These are phyloP conservation scores for Vaccinium darrowii DNA, from an alignment of 148 eudicot genomes.

Conservation along the genomic window DNA sequence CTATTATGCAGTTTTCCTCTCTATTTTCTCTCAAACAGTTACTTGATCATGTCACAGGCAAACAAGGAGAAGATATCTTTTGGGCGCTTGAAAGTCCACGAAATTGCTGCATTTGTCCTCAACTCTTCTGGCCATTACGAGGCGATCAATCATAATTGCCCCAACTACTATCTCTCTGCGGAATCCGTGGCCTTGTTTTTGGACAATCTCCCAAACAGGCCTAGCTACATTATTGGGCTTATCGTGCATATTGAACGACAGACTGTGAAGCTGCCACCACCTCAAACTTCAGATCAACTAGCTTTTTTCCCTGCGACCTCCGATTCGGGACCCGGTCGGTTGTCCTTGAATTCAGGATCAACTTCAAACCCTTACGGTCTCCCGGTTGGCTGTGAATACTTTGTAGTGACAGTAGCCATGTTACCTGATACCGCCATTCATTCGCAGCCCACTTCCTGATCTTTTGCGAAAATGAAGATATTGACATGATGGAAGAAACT, in stretches of 20 bases:
- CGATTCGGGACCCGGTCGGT: slow-evolving; percentile 35
- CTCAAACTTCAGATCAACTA: slow-evolving; percentile 28
- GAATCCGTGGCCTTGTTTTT: slow-evolving; percentile 93
- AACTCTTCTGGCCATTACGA: slow-evolving; percentile 79
- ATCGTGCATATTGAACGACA: slow-evolving; percentile 89
- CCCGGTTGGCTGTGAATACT: slow-evolving; percentile 81
- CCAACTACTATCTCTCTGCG: slow-evolving; percentile 76
- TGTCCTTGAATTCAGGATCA: slow-evolving; percentile 41
- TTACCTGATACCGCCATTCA: slow-evolving; percentile 71
- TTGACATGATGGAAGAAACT: slow-evolving; percentile 79
- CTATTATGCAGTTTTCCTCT: neutral
- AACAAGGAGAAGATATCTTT: slow-evolving; percentile 93
- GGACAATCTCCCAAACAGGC: slow-evolving; percentile 71
- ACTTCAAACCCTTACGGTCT: slow-evolving; percentile 58
- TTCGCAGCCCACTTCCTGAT: slow-evolving; percentile 85
- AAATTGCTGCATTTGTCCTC: slow-evolving; percentile 86
- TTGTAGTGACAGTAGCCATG: slow-evolving; percentile 88
- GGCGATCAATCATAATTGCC: slow-evolving; percentile 80
- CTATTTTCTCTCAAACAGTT: neutral
- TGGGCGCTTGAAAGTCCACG: slow-evolving; percentile 80
- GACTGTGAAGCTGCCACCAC: slow-evolving; percentile 41
- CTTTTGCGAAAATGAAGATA: slow-evolving; percentile 40
- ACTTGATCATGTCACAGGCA: slow-evolving; percentile 45
- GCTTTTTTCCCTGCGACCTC: slow-evolving; percentile 27
- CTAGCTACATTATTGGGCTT: slow-evolving; percentile 82